Evolutionary conservation across 1,139 yeast genomes (phyloP), one percentile per base, ranked within the genome.

Genomic region (Wickerhamomyces sp.): DNA sequence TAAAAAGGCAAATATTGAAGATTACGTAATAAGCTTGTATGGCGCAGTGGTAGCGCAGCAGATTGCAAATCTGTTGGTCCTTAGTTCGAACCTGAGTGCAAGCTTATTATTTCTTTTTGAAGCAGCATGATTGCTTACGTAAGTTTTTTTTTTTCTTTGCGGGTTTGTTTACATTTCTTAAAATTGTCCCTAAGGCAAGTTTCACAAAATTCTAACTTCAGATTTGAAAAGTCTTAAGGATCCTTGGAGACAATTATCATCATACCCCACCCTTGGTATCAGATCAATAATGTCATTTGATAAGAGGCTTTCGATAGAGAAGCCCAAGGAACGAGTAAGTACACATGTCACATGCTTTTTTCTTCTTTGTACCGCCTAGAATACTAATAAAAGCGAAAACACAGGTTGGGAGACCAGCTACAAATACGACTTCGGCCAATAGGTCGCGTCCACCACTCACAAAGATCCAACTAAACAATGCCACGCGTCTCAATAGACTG

Each of bases 1-100:
- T n/a, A n/a, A n/a, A n/a, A n/a, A n/a, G n/a, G n/a, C n/a, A n/a
- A n/a, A n/a, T n/a, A n/a, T n/a, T n/a, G n/a, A n/a, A n/a, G n/a
- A n/a, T n/a, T n/a, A n/a, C n/a, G n/a, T n/a, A n/a, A n/a, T n/a
- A n/a, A 34, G 83, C 81, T 73, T 73, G 79, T 71, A 67, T 78
- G 85, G 86, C 86, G 84, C 85, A 78, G 86, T 75, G 86, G 86
- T 79, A 79, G 85, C 85, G 87, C 85, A 78, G 84, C 82, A 79
- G 86, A 79, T 79, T 79, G 86, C 87, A 79, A 79, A 79, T 78
- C 86, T 78, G 82, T 77, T 78, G 85, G 86, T 79, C 86, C 82
- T 74, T 71, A 77, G 87, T 79, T 79, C 87, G 75, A 79, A 57
- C 75, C 87, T 77, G 86, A 75, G 83, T 70, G 73, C 80, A 75